These are phyloP conservation scores for Encephalitozoon intestinalis DNA, from an alignment of 371 early-diverging fungal species.

Conservation along the genomic window DNA sequence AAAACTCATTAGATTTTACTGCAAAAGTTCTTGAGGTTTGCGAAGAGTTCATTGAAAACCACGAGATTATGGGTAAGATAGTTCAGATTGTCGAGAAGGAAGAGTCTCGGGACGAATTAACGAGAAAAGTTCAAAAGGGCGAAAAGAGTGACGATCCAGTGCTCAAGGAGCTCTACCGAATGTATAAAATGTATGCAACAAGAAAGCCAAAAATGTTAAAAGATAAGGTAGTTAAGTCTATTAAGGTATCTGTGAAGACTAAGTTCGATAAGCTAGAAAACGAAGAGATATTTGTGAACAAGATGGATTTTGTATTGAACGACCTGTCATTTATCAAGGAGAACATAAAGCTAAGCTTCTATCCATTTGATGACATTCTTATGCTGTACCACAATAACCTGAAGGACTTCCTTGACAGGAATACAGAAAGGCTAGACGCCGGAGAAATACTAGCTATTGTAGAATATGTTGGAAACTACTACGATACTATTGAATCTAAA, in stretches of 20 bases:
- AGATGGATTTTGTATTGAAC: conserved; percentile 34
- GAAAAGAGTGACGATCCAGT: conserved; percentile 19
- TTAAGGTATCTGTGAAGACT: conserved; percentile 28
- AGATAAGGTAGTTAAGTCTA: conserved; percentile 11
- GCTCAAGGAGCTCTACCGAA: conserved; percentile 27
- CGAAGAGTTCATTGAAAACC: conserved; percentile 37
- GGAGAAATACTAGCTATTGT: conserved; percentile 48
- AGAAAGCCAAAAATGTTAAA: conserved; percentile 35
- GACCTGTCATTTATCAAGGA: conserved; percentile 19
- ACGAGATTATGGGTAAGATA: conserved; percentile 9
- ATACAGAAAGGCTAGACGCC: conserved; percentile 39
- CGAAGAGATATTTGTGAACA: conserved; percentile 28
- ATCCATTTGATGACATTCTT: conserved; percentile 42
- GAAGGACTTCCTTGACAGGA: conserved; percentile 32
- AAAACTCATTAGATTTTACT: conserved; percentile 34
- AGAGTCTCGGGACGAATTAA: conserved; percentile 42
- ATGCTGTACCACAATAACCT: conserved; percentile 39
- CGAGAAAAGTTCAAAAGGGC: conserved; percentile 37
- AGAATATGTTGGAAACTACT: conserved; percentile 45
- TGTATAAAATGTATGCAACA: conserved; percentile 39
- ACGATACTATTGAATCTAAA: conserved; percentile 36
- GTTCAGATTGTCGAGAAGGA: conserved; percentile 42
- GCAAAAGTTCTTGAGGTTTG: conserved; percentile 16
- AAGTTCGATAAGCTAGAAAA: conserved; percentile 31
- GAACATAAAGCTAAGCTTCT: conserved; percentile 31